These are phyloP conservation scores for Periglandula ipomoeae DNA, from an alignment of 2,329 filamentous ascomycete species.

Conservation along the genomic window DNA sequence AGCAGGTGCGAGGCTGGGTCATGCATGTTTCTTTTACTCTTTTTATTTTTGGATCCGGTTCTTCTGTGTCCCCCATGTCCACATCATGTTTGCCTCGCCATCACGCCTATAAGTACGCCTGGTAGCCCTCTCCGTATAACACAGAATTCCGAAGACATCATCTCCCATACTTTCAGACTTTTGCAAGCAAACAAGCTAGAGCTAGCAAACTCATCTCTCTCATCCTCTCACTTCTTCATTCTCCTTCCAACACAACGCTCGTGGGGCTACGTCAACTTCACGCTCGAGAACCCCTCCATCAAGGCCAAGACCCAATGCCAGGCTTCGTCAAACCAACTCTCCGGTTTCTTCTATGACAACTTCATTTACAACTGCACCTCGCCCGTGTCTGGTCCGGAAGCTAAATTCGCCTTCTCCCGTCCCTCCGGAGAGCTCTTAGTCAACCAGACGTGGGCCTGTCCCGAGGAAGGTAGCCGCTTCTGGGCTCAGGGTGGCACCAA, in stretches of 20 bases:
- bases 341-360: conserved; percentile 42
- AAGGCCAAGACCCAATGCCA: conserved; percentile 28
- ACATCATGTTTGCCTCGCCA: neutral
- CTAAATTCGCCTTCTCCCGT: conserved; percentile 34
- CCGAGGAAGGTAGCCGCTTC: conserved; percentile 26
- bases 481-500: conserved; percentile 17
- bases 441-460: conserved; percentile 42
- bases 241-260: conserved; percentile 14
- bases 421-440: conserved; percentile 27
- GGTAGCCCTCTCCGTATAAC: neutral
- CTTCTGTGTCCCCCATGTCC: neutral
- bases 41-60: neutral
- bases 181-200: neutral
- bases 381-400: conserved; percentile 17
- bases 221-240: neutral
- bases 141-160: neutral
- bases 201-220: neutral
- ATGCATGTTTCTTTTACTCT: neutral
- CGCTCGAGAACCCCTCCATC: conserved; percentile 36
- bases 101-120: conserved; percentile 2
- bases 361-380: conserved; percentile 32
- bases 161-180: neutral
- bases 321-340: conserved; percentile 31
- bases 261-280: conserved; percentile 38
- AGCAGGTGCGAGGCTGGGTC: neutral